These are phyloP conservation scores for Hibiscus syriacus DNA, from an alignment of 345 rosid genomes.

Conservation along the genomic window DNA sequence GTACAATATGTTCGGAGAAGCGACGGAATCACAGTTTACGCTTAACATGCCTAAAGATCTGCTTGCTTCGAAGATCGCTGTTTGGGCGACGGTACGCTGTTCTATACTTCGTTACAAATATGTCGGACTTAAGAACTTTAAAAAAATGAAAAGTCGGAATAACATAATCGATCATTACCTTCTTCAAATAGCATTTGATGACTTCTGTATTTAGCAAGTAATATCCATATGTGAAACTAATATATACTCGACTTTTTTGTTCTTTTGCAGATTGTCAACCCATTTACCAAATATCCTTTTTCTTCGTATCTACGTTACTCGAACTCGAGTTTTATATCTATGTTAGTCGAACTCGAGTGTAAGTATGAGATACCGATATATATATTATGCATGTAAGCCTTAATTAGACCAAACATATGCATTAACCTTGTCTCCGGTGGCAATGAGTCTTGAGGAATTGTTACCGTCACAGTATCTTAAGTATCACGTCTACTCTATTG, in stretches of 20 bases:
- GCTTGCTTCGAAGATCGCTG: slow-evolving; percentile 82
- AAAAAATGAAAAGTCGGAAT: neutral
- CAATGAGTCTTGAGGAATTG: slow-evolving; percentile 86
- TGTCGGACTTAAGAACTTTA: neutral
- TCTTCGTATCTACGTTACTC: neutral
- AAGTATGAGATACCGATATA: neutral
- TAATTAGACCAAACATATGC: slow-evolving; percentile 44
- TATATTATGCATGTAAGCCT: slow-evolving; percentile 18
- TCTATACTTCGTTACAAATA: neutral
- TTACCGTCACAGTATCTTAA: slow-evolving; percentile 51
- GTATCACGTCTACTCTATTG: slow-evolving; percentile 49
- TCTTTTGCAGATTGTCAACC: slow-evolving; percentile 75
- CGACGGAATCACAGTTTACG: slow-evolving; percentile 69
- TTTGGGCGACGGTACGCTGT: slow-evolving; percentile 80
- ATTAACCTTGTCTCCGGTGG: slow-evolving; percentile 83
- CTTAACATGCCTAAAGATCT: slow-evolving; percentile 82
- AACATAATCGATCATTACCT: neutral
- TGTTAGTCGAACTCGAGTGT: neutral
- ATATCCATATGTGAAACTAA: neutral
- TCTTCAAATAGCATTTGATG: neutral
- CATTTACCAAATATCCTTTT: slow-evolving; percentile 67
- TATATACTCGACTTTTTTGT: neutral
- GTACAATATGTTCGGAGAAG: slow-evolving; percentile 81
- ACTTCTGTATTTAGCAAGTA: neutral
- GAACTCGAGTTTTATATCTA: neutral